Evolutionary conservation across 2,329 filamentous ascomycete genomes (phyloP).

Genomic region (Gyromitra esculenta): DNA sequence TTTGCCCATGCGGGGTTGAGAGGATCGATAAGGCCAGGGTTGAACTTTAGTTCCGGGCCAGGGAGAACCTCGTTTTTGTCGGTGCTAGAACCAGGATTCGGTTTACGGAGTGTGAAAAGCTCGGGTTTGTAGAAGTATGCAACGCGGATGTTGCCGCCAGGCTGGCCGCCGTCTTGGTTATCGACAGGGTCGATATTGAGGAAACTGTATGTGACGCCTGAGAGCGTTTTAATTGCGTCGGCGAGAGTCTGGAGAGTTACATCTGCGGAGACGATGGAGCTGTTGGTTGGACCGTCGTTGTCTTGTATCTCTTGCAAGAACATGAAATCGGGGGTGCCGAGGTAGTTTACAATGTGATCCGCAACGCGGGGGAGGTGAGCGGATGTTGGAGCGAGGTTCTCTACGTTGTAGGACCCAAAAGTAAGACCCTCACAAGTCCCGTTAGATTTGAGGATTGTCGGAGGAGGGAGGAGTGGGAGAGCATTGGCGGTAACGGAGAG

Average conservation of each 20-base stretch:
- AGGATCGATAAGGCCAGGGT: conserved; percentile 75
- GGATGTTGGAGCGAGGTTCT: conserved; percentile 71
- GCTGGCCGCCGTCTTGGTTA: conserved; percentile 71
- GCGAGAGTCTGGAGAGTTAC: conserved; percentile 69
- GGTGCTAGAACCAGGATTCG: conserved; percentile 67
- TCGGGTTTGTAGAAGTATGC: conserved; percentile 75
- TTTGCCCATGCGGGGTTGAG: conserved; percentile 68
- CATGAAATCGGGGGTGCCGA: conserved; percentile 72
- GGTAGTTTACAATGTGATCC: conserved; percentile 71
- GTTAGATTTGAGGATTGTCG: conserved; percentile 67
- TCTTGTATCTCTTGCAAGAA: conserved; percentile 79
- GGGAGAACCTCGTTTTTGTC: conserved; percentile 69
- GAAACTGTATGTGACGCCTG: conserved; percentile 68
- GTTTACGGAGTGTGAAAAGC: conserved; percentile 69
- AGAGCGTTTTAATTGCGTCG: conserved; percentile 65
- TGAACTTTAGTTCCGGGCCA: conserved; percentile 70
- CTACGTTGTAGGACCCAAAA: conserved; percentile 71
- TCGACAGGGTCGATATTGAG: conserved; percentile 70
- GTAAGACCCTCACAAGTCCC: conserved; percentile 71
- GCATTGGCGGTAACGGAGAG: conserved; percentile 64
- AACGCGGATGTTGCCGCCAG: conserved; percentile 76
- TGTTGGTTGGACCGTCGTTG: conserved; percentile 69
- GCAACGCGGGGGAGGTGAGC: conserved; percentile 69
- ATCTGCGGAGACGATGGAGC: conserved; percentile 69
- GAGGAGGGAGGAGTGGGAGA: conserved; percentile 64